A percentile compares a stretch with the other conserved stretches of the same genome.
Conservation (phyloP, 2,329 filamentous ascomycete species). For the Cadophora gregata region DNA sequence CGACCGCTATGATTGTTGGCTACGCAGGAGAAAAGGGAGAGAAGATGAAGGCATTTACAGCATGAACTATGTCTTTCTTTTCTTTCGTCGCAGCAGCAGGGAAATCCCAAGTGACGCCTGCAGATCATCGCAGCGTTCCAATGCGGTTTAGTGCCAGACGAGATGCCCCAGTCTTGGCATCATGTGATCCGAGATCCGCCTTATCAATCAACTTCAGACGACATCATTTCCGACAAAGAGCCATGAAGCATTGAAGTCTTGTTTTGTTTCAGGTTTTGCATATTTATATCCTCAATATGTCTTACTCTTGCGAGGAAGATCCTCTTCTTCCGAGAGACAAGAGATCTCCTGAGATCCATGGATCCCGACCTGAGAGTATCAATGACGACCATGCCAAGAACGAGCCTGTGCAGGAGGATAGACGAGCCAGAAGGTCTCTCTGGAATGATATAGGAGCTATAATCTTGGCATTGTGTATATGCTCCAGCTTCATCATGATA, state of each 20-base stretch:
- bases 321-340: conserved; percentile 40
- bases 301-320: conserved; percentile 39
- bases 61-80: conserved; percentile 19
- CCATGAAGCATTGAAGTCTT: not conserved
- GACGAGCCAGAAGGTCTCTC: not conserved
- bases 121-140: conserved; percentile 11
- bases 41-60: conserved; percentile 34
- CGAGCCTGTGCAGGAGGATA: not conserved
- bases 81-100: conserved; percentile 23
- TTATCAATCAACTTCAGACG: conserved; percentile 12
- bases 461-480: conserved; percentile 29
- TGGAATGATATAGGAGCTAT: conserved; percentile 18
- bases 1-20: not conserved
- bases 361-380: conserved; percentile 36
- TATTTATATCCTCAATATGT: conserved; percentile 27
- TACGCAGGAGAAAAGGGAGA: conserved; percentile 17
- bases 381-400: conserved; percentile 23
- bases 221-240: conserved; percentile 15
- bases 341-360: conserved; percentile 40
- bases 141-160: conserved; percentile 17
- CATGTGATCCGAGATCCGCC: conserved; percentile 7
- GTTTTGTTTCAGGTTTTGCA: conserved; percentile 8
- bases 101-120: conserved; percentile 21
- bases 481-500: conserved; percentile 27
- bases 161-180: not conserved